A percentile compares a stretch with the other conserved stretches of the same genome.
Conservation (phyloP, 1,139 yeast genomes). For the Candida freyschussii region DNA sequence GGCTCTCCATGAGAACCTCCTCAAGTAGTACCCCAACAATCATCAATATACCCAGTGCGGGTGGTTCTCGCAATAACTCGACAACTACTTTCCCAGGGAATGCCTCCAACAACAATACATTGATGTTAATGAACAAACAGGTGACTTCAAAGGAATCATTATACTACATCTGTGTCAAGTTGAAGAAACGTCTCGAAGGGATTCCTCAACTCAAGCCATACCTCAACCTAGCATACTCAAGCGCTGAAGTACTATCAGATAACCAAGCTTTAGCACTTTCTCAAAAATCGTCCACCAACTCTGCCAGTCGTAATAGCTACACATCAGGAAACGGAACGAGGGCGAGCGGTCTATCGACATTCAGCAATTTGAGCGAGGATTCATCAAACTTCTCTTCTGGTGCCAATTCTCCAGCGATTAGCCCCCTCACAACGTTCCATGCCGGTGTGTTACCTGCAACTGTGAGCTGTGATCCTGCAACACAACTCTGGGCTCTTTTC, state of each 20-base stretch:
- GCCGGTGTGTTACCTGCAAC: conserved; percentile 75
- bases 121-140: conserved; percentile 54
- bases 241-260: conserved; percentile 68
- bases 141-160: conserved; percentile 69
- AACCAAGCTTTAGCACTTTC: conserved; percentile 64
- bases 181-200: conserved; percentile 53
- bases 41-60: conserved; percentile 8
- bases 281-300: conserved; percentile 27
- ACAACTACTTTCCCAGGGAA: conserved; percentile 5
- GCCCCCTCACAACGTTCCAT: conserved; percentile 52
- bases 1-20: conserved; percentile 5
- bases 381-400: conserved; percentile 16
- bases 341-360: conserved; percentile 20
- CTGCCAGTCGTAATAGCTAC: conserved; percentile 16
- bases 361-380: conserved; percentile 24
- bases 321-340: conserved; percentile 18
- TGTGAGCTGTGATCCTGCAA: conserved; percentile 82
- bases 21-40: conserved; percentile 7
- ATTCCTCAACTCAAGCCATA: conserved; percentile 74
- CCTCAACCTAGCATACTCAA: conserved; percentile 50
- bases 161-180: conserved; percentile 60
- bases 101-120: conserved; percentile 22
- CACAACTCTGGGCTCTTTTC: conserved; percentile 81
- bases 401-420: conserved; percentile 24
- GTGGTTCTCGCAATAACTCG: conserved; percentile 9